Percentiles rank a stretch among this genome's conserved stretches.
These are phyloP conservation scores for Lactifluus pinguis DNA, from an alignment of 768 basidiomycete genomes.

Conservation along the genomic window DNA sequence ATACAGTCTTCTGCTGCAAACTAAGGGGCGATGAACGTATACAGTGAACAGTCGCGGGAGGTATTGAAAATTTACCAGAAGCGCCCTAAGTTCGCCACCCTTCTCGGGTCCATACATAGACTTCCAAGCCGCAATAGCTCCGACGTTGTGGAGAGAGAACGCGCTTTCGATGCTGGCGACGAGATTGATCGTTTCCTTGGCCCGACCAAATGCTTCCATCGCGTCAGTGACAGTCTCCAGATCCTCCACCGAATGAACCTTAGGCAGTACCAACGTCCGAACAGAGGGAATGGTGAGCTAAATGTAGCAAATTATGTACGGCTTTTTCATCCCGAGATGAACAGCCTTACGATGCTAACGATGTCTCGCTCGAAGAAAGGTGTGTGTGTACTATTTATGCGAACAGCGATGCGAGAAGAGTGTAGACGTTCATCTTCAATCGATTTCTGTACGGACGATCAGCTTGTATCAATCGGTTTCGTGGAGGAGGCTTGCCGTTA, in stretches of 20 bases:
- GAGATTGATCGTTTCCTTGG: conserved; percentile 38
- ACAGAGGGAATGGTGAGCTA: conserved; percentile 43
- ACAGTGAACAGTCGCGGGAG: neutral
- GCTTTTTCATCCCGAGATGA: neutral
- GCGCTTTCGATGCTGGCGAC: conserved; percentile 87
- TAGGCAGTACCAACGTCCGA: conserved; percentile 72
- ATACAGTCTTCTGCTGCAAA: conserved; percentile 94
- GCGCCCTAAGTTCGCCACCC: conserved; percentile 50
- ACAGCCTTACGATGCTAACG: conserved; percentile 40
- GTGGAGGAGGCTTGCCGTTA: conserved; percentile 34
- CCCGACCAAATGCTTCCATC: conserved; percentile 30
- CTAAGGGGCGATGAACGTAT: conserved; percentile 30
- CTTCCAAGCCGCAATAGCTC: conserved; percentile 63
- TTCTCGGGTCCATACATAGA: conserved; percentile 34
- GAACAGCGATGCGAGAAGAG: conserved; percentile 51
- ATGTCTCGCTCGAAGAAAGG: conserved; percentile 61
- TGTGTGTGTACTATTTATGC: conserved; percentile 60
- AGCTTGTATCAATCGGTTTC: neutral
- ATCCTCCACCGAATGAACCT: conserved; percentile 64
- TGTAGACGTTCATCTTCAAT: conserved; percentile 31
- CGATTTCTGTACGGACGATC: conserved; percentile 1
- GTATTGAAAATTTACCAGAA: conserved; percentile 42
- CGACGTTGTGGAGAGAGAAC: conserved; percentile 52
- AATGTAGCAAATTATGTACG: neutral
- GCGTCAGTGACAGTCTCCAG: conserved; percentile 49